Conservation (phyloP, 2,329 filamentous ascomycete species). For the Claviceps spartinae region DNA sequence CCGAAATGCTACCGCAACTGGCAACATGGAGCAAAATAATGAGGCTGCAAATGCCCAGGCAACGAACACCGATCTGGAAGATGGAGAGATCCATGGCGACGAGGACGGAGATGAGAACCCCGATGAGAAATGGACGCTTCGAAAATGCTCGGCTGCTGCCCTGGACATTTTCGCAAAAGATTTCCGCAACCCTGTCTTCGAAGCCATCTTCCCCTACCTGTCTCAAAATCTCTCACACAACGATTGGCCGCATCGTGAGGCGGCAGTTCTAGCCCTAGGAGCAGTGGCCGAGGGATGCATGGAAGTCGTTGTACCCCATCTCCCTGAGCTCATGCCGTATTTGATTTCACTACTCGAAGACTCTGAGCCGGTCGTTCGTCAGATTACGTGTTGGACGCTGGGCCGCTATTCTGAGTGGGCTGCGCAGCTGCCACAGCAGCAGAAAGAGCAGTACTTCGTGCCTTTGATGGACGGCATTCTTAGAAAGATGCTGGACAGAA, state of each 20-base stretch:
- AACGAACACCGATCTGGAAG: constrained; percentile 56
- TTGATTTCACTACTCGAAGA: constrained; percentile 78
- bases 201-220: constrained; percentile 82
- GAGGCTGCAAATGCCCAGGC: constrained; percentile 30
- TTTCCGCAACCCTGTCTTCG: constrained; percentile 78
- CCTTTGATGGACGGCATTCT: constrained; percentile 96
- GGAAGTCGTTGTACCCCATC: constrained; percentile 74
- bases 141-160: constrained; percentile 93
- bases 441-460: constrained; percentile 71
- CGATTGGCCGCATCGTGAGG: constrained; percentile 87
- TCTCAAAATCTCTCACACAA: constrained; percentile 76
- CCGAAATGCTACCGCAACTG: constrained; percentile 45
- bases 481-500: constrained; percentile 86
- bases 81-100: constrained; percentile 73
- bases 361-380: constrained; percentile 75
- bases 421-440: constrained; percentile 53
- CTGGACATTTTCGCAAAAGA: constrained; percentile 88
- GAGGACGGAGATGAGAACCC: constrained; percentile 71
- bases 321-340: constrained; percentile 82
- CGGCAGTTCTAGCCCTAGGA: constrained; percentile 83
- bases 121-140: constrained; percentile 86
- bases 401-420: constrained; percentile 92
- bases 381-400: constrained; percentile 97
- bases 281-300: constrained; percentile 94
- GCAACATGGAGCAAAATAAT: constrained; percentile 9